Conservation (phyloP, 306 rosid genomes). For the Lathyrus tuberosus region DNA sequence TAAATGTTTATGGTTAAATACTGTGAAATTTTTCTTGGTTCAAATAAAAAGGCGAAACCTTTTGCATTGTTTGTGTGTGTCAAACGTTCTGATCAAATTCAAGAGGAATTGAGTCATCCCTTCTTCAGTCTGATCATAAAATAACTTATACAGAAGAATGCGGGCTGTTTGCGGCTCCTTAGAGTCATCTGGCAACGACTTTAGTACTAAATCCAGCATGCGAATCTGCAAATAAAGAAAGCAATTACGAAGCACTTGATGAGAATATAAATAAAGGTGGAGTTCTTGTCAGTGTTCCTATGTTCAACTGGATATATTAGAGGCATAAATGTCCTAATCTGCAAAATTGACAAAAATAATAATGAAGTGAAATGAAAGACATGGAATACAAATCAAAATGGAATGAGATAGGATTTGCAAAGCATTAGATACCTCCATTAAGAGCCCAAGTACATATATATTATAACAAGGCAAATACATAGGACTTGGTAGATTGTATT, state of each 20-base stretch:
- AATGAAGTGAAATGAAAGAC: conserved; percentile 25
- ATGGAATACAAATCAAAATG: conserved; percentile 22
- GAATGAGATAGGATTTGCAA: conserved; percentile 22
- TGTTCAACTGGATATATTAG: conserved; percentile 14
- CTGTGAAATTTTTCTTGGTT: not conserved
- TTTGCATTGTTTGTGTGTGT: conserved; percentile 81
- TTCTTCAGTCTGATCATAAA: conserved; percentile 96
- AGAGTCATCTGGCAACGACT: conserved; percentile 72
- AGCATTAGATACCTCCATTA: conserved; percentile 11
- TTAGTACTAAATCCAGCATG: conserved; percentile 85
- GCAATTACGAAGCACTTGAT: conserved; percentile 40
- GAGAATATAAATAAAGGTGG: conserved; percentile 20
- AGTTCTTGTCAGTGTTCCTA: conserved; percentile 15
- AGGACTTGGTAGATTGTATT: conserved; percentile 38
- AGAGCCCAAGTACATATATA: conserved; percentile 2
- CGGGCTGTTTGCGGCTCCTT: conserved; percentile 91
- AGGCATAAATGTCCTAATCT: conserved; percentile 1
- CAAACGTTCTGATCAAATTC: conserved; percentile 74
- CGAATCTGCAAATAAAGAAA: conserved; percentile 66
- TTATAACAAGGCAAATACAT: not conserved
- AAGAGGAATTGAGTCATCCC: conserved; percentile 91
- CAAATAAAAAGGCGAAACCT: conserved; percentile 57
- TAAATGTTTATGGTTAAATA: conserved; percentile 11
- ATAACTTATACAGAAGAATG: conserved; percentile 87
- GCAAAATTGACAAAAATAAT: conserved; percentile 17